These are phyloP conservation scores for Chloromonas sp. DNA, from an alignment of 163 green algal genomes.

Conservation along the genomic window DNA sequence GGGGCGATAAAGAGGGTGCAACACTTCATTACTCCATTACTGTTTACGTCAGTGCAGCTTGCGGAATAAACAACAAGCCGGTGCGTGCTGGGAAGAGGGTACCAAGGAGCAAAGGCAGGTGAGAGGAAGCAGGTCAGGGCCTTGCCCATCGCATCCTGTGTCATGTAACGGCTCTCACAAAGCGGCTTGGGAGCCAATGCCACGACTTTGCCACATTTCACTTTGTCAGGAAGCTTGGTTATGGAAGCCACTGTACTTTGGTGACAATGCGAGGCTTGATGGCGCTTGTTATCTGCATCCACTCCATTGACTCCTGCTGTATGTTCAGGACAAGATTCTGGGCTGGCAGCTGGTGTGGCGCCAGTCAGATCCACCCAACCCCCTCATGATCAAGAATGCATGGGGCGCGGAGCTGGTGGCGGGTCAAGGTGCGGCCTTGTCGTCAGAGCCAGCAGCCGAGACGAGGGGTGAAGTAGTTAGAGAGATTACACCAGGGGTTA, in stretches of 20 bases:
- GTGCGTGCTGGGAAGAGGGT: too few species aligned
- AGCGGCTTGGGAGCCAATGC: not conserved
- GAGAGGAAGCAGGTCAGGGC: not conserved
- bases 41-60: too few species aligned
- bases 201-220: not conserved
- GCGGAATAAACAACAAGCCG: too few species aligned
- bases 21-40: too few species aligned
- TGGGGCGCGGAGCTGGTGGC: not conserved
- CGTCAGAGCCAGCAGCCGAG: not conserved
- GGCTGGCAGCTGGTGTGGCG: conserved; percentile 1
- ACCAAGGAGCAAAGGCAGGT: not conserved
- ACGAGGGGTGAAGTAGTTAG: not conserved
- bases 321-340: not conserved
- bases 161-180: not conserved
- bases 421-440: not conserved
- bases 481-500: not conserved
- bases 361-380: not conserved
- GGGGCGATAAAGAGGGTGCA: too few species aligned
- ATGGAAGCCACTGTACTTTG: not conserved
- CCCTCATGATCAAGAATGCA: not conserved
- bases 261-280: not conserved
- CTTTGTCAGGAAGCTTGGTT: not conserved
- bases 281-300: not conserved
- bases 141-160: not conserved
- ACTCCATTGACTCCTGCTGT: not conserved